These are phyloP conservation scores for Thamnidium elegans DNA, from an alignment of 192 early-diverging fungal genomes.

Conservation along the genomic window DNA sequence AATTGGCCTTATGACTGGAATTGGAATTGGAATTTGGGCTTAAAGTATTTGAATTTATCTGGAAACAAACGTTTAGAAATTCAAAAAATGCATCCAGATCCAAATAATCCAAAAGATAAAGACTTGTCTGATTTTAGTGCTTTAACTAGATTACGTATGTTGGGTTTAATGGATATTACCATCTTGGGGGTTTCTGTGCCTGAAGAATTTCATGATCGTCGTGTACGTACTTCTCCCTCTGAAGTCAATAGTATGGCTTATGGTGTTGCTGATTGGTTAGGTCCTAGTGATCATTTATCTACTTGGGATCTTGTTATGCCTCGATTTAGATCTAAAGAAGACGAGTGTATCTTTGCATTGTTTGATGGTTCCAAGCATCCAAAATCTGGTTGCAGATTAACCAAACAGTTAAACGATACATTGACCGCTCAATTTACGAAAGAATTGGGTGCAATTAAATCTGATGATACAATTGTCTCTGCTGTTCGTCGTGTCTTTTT, in stretches of 20 bases:
- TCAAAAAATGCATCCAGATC: slow-evolving; percentile 60
- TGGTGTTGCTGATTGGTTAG: slow-evolving; percentile 83
- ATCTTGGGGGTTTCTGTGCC: slow-evolving; percentile 73
- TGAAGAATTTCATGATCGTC: slow-evolving; percentile 76
- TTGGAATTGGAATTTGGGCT: slow-evolving; percentile 91
- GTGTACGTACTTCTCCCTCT: slow-evolving; percentile 79
- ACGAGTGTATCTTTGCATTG: slow-evolving; percentile 86
- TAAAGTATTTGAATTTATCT: slow-evolving; percentile 87
- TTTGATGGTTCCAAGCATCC: slow-evolving; percentile 71
- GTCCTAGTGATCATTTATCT: slow-evolving; percentile 63
- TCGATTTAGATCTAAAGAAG: slow-evolving; percentile 77
- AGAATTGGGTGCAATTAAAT: slow-evolving; percentile 70
- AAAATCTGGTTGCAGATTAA: slow-evolving; percentile 51
- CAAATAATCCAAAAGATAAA: slow-evolving; percentile 36
- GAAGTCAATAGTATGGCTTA: slow-evolving; percentile 82
- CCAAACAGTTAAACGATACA: slow-evolving; percentile 70
- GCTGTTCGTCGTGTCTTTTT: slow-evolving; percentile 84
- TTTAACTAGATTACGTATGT: slow-evolving; percentile 70
- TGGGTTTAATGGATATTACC: slow-evolving; percentile 92
- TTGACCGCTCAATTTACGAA: slow-evolving; percentile 64
- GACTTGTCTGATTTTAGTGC: slow-evolving; percentile 77
- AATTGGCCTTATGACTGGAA: slow-evolving; percentile 98
- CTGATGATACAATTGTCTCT: slow-evolving; percentile 54
- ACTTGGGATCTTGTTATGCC: slow-evolving; percentile 88
- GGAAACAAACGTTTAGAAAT: slow-evolving; percentile 89